Conservation (phyloP, 2,329 filamentous ascomycete species). For the Diplocarpon mali region DNA sequence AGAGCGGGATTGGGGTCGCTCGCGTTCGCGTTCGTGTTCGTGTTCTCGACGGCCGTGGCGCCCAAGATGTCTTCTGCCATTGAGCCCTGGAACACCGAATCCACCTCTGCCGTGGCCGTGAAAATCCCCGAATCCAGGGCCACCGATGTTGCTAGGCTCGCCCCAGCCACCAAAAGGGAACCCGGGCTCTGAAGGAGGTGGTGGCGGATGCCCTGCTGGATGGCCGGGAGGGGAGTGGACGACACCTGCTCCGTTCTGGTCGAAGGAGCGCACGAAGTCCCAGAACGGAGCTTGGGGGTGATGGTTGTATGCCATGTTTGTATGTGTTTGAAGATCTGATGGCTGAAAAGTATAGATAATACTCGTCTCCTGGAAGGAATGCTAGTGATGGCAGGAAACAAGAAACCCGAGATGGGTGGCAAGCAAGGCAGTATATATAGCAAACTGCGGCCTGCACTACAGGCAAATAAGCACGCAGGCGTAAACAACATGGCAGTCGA, state of each 20-base stretch:
- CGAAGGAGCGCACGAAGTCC: constrained; percentile 14
- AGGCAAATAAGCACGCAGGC: too few relatives aligned
- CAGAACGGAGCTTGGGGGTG: constrained; percentile 24
- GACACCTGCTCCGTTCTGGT: constrained; percentile 13
- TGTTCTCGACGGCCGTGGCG: constrained; percentile 12
- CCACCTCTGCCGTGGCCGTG: constrained; percentile 8
- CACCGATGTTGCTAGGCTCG: constrained; percentile 12
- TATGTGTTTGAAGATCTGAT: constrained; percentile 11
- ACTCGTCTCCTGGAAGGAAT: constrained; percentile 10
- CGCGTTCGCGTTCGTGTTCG: neutral
- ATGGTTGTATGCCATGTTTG: constrained; percentile 24
- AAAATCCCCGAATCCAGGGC: constrained; percentile 7
- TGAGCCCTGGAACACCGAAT: constrained; percentile 10
- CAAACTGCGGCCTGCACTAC: too few relatives aligned
- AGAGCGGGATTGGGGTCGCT: constrained; percentile 3
- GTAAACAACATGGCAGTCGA: too few relatives aligned
- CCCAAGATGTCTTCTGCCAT: constrained; percentile 4
- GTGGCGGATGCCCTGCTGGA: constrained; percentile 3
- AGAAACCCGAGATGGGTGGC: too few relatives aligned
- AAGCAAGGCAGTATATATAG: too few relatives aligned
- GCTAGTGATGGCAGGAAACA: too few relatives aligned
- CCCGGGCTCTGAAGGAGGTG: constrained; percentile 12
- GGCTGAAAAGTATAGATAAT: neutral
- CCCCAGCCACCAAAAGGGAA: constrained; percentile 14
- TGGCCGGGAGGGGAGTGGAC: constrained; percentile 11